Percentiles rank a stretch among this genome's conserved stretches.
These are phyloP conservation scores for Metschnikowia colocasiae DNA, from an alignment of 805 yeast species.

Conservation along the genomic window DNA sequence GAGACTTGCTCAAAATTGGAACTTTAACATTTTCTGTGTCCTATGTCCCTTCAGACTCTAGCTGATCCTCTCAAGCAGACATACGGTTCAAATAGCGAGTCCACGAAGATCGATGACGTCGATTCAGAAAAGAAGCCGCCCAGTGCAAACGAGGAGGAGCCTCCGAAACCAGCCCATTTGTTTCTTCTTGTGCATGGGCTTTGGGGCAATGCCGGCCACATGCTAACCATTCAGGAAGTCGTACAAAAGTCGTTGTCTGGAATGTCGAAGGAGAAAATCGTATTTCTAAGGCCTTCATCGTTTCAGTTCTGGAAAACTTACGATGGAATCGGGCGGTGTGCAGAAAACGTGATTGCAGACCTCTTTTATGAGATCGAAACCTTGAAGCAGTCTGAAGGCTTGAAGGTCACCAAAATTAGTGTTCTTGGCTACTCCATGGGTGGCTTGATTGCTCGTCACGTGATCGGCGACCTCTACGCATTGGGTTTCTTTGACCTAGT, in stretches of 20 bases:
- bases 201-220: conserved; percentile 75
- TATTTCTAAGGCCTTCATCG: conserved; percentile 36
- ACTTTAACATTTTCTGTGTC: neutral
- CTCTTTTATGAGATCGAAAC: conserved; percentile 40
- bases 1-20: neutral
- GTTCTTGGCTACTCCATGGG: conserved; percentile 88
- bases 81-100: conserved; percentile 1
- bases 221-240: conserved; percentile 55
- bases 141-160: neutral
- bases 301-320: conserved; percentile 44
- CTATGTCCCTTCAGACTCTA: neutral
- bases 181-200: conserved; percentile 45
- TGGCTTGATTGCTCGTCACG: conserved; percentile 77
- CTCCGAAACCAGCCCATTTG: conserved; percentile 27
- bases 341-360: conserved; percentile 34
- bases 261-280: conserved; percentile 26
- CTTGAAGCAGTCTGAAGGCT: conserved; percentile 26
- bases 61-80: neutral
- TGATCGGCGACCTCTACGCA: conserved; percentile 64
- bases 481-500: conserved; percentile 51
- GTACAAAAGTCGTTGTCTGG: conserved; percentile 31
- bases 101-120: neutral
- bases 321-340: conserved; percentile 38
- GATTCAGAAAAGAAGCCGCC: neutral
- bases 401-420: conserved; percentile 60